Evolutionary conservation across 2,329 filamentous ascomycete genomes (phyloP), one percentile per base, ranked within the genome.

Genomic region (Arthroderma sp.): DNA sequence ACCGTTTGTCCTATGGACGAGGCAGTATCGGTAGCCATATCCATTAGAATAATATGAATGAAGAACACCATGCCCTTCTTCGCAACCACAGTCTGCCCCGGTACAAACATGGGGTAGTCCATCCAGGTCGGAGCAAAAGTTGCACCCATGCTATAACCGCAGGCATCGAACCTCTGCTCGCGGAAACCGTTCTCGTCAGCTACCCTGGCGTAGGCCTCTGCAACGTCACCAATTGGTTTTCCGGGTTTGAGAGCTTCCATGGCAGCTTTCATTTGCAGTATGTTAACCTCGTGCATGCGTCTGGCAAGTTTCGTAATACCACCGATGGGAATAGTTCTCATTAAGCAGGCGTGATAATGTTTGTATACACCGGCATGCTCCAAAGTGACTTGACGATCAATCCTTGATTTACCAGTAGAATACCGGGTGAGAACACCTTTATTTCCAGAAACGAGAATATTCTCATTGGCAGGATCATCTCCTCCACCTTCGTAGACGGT

Each of bases 41-140:
- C 58, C 58, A 61, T 61, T 27, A 61, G 50, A 42, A 61, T 61
- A 32, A 61, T 61, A 47, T 61, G 58, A 31, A 61, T 60, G 42
- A 61, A 61, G 45, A 58, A 61, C 3, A 61, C 54, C 58, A 61
- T 61, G 4, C 56, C 55, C 22, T 43, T 37, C 49, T 56, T 46
- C 6, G 51, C 55, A 33, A 52, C 40, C n/a, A 52, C 49, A 11
- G 46, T 43, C 33, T 51, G 49, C 10, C 50, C 50, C 40, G 45
- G 36, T 5, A 51, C 49, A 42, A 52, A 52, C 50, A 52, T 52
- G 2, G 50, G 50, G 43, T 42, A 52, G n/a, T 52, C 50, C 49
- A 52, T 52, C 50, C 47, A 52, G n/a, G 49, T 52, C 5, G 50
- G 50, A 15, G 55, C 47, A 40, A 59, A 59, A 2, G 56, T 59